Evolutionary conservation across 2,329 filamentous ascomycete genomes (phyloP), one percentile per base, ranked within the genome.

Genomic region (Xylaria sp.): DNA sequence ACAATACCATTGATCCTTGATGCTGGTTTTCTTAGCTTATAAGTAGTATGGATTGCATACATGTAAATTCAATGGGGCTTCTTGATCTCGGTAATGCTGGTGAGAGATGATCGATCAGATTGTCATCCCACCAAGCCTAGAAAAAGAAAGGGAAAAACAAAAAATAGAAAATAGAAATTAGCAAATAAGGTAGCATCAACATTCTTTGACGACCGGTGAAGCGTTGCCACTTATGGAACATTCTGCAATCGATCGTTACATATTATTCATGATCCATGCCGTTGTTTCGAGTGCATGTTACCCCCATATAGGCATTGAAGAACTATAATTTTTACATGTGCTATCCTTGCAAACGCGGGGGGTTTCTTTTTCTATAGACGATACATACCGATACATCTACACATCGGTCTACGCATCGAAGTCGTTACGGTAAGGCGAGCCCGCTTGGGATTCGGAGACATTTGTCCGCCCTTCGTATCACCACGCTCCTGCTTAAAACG

Each of bases 21-120:
- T 67, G 59, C 65, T 21, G 53, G 59, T 29, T 51, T 53, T 51
- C 18, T 53, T 59, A 21, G 44, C 21, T 21, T 21, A n/a, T n/a
- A n/a, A n/a, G n/a, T n/a, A 13, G 12, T 40, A 57, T 64, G 54
- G n/a, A 55, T 60, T 67, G 60, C 35, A 58, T 55, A 67, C 60
- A 48, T 63, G 54, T 21, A 48, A 35, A 40, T 35, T 42, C 48
- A 44, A 61, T 42, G 50, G 50, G 27, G 23, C 23, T 35, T 27
- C 44, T 59, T 48, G 37, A 42, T 35, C 47, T 66, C 48, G 40
- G 53, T 40, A 53, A 42, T 63, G 27, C 32, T 55, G 51, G 27
- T 27, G 25, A 60, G 18, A 44, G 13, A 55, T 54, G 60, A 54
- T 59, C 37, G 12, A 25, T 67, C 60, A 63, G 16, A 60, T 60